These are phyloP conservation scores for Mucor circinelloides DNA, from an alignment of 371 early-diverging fungal species.

Conservation along the genomic window DNA sequence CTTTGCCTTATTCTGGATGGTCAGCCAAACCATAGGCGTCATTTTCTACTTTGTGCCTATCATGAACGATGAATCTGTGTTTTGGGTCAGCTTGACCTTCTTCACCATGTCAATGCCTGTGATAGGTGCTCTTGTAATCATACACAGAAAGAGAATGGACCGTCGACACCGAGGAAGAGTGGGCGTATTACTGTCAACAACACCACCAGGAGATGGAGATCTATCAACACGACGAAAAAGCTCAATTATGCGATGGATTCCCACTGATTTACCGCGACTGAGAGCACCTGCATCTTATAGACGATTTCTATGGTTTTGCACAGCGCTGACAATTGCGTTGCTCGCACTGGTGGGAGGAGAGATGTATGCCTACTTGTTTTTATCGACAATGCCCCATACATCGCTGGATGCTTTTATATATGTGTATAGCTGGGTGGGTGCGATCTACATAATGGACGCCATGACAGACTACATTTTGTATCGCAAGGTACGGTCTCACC, in stretches of 20 bases:
- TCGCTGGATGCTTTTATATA: constrained; percentile 65
- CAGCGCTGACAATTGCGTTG: constrained; percentile 61
- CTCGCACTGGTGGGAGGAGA: constrained; percentile 73
- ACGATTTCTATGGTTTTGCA: constrained; percentile 77
- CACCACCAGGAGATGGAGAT: neutral
- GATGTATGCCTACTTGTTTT: constrained; percentile 63
- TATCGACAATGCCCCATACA: constrained; percentile 58
- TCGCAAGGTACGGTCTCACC: constrained; percentile 66
- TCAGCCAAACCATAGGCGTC: constrained; percentile 60
- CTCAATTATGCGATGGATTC: constrained; percentile 30
- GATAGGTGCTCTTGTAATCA: constrained; percentile 61
- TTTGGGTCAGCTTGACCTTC: constrained; percentile 73
- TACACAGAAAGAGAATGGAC: constrained; percentile 44
- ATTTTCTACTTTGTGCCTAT: constrained; percentile 52
- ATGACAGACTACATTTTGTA: constrained; percentile 68
- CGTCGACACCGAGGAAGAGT: constrained; percentile 10
- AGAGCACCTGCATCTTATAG: constrained; percentile 71
- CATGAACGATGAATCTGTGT: constrained; percentile 54
- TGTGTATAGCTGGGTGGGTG: constrained; percentile 74
- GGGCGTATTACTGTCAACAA: neutral
- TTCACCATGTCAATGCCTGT: constrained; percentile 72
- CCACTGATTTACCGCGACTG: constrained; percentile 25
- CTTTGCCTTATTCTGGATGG: constrained; percentile 66
- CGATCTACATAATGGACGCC: constrained; percentile 66
- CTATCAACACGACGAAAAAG: neutral